Evolutionary conservation across 73 alveolate species (phyloP).

Genomic region (Tetrahymena malaccensis): DNA sequence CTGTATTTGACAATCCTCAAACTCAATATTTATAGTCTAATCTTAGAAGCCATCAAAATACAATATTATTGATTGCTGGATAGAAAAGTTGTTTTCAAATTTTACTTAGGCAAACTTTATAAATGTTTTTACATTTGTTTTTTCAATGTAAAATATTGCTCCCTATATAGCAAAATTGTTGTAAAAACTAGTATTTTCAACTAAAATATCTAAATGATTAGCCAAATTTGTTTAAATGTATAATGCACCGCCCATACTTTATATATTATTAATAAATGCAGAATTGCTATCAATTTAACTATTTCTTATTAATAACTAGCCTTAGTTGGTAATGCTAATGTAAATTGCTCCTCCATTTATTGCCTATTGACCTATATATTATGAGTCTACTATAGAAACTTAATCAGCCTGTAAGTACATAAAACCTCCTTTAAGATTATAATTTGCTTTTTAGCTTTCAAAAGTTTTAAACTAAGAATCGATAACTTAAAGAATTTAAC

Average conservation of each 20-base stretch:
- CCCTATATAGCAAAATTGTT: neutral
- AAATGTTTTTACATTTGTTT: neutral
- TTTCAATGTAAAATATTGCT: neutral
- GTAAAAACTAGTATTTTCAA: neutral
- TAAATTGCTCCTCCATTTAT: neutral
- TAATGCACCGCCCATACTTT: neutral
- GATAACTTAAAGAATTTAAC: neutral
- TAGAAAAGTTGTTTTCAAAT: neutral
- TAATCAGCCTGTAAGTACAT: neutral
- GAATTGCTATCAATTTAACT: neutral
- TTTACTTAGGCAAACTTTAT: neutral
- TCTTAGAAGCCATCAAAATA: neutral
- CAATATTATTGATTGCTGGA: neutral
- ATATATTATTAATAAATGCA: neutral
- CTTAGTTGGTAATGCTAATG: neutral
- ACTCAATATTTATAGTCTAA: neutral
- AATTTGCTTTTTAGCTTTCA: neutral
- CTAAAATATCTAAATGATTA: neutral
- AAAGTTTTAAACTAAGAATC: neutral
- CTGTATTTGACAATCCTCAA: neutral
- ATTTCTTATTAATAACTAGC: neutral
- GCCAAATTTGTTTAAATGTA: neutral
- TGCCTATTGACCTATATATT: neutral
- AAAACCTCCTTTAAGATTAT: neutral
- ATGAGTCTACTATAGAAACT: neutral